Evolutionary conservation across 768 basidiomycete species (phyloP).

Genomic region (Auriscalpium orientale): DNA sequence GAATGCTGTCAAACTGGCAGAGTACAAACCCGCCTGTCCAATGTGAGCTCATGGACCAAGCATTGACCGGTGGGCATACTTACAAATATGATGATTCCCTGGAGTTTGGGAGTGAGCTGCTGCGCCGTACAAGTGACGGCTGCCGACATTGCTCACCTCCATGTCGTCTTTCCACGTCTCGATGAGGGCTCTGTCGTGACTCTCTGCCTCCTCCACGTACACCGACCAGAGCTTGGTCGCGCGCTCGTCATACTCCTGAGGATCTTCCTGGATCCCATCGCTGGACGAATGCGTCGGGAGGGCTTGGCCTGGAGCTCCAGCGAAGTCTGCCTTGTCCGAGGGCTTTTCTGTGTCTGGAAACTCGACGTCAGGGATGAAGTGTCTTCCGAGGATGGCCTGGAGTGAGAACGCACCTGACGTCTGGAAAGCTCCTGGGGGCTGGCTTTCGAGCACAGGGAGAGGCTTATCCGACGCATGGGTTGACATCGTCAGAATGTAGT

Average conservation of each 20-base stretch:
- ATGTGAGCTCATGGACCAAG: not conserved
- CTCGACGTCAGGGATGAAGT: too few relatives aligned
- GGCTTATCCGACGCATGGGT: too few relatives aligned
- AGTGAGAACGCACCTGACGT: too few relatives aligned
- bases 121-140: conserved; percentile 19
- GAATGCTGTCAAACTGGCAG: conserved; percentile 9
- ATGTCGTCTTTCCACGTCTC: conserved; percentile 35
- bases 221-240: conserved; percentile 32
- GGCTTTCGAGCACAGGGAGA: too few relatives aligned
- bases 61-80: not conserved
- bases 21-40: conserved; percentile 10
- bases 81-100: not conserved
- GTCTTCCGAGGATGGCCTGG: too few relatives aligned
- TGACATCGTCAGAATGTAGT: too few relatives aligned
- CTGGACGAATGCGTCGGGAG: not conserved
- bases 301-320: too few relatives aligned
- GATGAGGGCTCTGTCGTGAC: conserved; percentile 24
- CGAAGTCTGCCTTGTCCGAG: too few relatives aligned
- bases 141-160: conserved; percentile 31
- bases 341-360: too few relatives aligned
- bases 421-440: too few relatives aligned
- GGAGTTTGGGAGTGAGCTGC: not conserved
- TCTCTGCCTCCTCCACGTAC: conserved; percentile 29
- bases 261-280: not conserved
- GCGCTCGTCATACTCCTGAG: conserved; percentile 27